Evolutionary conservation across 2,329 filamentous ascomycete genomes (phyloP).

Genomic region (Fusarium agapanthi): DNA sequence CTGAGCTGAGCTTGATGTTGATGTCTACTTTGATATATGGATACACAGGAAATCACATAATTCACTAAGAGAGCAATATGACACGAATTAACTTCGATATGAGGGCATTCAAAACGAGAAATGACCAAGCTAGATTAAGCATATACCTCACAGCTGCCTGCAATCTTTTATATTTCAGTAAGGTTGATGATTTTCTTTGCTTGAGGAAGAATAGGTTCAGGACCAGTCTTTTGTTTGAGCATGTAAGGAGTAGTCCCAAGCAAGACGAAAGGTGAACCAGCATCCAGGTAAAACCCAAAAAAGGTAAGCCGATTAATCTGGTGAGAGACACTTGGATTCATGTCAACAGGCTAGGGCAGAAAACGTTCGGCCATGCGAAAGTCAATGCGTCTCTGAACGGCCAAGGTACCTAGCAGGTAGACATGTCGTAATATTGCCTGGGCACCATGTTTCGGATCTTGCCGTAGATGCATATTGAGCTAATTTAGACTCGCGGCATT

Average conservation of each 20-base stretch:
- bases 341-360: background rate
- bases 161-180: background rate
- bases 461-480: background rate
- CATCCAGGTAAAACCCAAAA: background rate
- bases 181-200: background rate
- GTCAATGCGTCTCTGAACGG: background rate
- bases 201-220: background rate
- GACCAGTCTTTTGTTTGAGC: background rate
- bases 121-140: background rate
- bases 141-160: background rate
- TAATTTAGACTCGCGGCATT: background rate
- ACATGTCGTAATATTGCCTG: background rate
- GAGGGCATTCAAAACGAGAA: background rate
- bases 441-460: background rate
- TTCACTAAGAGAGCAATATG: background rate
- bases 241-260: background rate
- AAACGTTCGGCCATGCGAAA: background rate
- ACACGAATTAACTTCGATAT: background rate
- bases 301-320: background rate
- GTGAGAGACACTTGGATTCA: background rate
- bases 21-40: background rate
- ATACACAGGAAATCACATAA: background rate
- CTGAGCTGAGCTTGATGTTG: background rate
- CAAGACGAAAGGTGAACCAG: background rate
- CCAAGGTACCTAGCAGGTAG: background rate